These are phyloP conservation scores for Nakazawaea laoshanensis DNA, from an alignment of 805 yeast species.

Conservation along the genomic window DNA sequence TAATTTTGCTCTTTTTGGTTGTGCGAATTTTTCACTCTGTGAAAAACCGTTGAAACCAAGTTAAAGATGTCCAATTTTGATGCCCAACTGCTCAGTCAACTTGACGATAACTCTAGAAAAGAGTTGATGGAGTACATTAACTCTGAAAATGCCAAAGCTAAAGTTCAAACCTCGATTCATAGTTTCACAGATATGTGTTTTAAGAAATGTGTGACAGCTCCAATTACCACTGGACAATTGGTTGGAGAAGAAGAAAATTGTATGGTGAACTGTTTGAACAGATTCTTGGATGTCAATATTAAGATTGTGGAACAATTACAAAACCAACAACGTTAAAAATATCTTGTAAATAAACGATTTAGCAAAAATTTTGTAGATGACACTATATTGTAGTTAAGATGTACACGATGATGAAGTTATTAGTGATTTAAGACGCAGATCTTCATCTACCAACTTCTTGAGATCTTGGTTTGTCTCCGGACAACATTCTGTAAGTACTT, in stretches of 20 bases:
- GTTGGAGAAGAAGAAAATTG: constrained; percentile 60
- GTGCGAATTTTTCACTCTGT: neutral
- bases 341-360: constrained; percentile 2
- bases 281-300: constrained; percentile 83
- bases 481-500: too few species aligned
- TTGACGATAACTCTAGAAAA: constrained; percentile 60
- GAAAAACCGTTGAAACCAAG: neutral
- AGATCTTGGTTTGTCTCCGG: too few species aligned
- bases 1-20: constrained; percentile 3
- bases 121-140: constrained; percentile 74
- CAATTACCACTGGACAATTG: constrained; percentile 38
- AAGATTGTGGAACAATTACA: constrained; percentile 56
- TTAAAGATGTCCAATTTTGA: constrained; percentile 5
- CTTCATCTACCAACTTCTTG: too few species aligned
- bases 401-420: too few species aligned
- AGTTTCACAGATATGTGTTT: constrained; percentile 86
- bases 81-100: constrained; percentile 6
- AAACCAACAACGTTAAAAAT: constrained; percentile 4
- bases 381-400: too few species aligned
- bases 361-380: too few species aligned
- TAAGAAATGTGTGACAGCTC: constrained; percentile 62
- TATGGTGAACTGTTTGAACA: constrained; percentile 70
- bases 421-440: too few species aligned
- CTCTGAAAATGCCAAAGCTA: constrained; percentile 76
- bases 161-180: constrained; percentile 82